Base-by-base conservation (phyloP, 164 flowering plant species). In the Stephania yunnanensis region DNA sequence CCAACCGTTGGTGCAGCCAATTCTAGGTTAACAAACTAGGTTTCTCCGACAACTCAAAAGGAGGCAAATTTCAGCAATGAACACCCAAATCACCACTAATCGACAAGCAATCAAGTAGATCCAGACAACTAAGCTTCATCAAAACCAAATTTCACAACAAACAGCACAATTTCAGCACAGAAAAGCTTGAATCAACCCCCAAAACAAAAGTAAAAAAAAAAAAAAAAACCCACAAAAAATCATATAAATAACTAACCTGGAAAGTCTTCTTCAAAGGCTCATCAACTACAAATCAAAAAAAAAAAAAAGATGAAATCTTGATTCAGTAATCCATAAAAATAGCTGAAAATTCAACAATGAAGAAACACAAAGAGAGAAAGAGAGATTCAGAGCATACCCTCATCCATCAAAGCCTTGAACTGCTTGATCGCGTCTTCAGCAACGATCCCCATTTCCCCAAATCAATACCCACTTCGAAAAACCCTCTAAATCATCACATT, bases 391-490 rank as follows among this genome's bases (percentile, higher is more conserved):
- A 6, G 52, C 78, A 72, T 19, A 87, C 95, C 83, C 86, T 80
- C 81, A 78, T 89, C 90, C 74, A 89, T 82, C 15, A 87, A 73
- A 52, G 82, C 84, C 48, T 83, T 78, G 46, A 91, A 81, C 75
- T 88, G 86, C 78, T 75, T 71, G 80, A 91, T 74, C 46, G 88
- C 89, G 77, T 88, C 91, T 45, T 82, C 77, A 6, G 86, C 74
- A 68, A 67, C 85, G 72, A 74, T 77, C 69, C 82, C 90, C 93
- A 89, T 89, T 36, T 80, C 55, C 15, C 15, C 55, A 15, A 50
- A 50, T 50, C 55, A 10, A 15, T 50, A 10, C 42, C 42, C 42
- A 36, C 55, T 8, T 50, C 55, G 4, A 50, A 15, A 50, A 50
- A 50, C 15, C 9, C 55, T 50, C 55, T 50, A 50, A 50, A 50